phyloP scores from a whole-genome alignment of 2,329 filamentous ascomycete genomes.

The Seiridium unicorne region DNA sequence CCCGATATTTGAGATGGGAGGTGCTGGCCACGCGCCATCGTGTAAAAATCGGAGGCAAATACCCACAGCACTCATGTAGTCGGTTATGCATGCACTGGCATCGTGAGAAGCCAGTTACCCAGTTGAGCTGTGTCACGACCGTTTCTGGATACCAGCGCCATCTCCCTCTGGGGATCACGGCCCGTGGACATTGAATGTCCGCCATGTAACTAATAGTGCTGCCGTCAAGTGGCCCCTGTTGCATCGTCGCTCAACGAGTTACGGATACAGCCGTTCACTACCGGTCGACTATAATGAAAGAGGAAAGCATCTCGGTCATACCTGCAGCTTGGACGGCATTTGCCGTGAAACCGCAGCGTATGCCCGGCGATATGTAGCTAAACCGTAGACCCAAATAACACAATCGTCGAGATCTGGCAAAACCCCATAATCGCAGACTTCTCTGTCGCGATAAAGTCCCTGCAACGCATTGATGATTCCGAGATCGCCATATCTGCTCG shows the following conservation, averaged over 20 bases:
- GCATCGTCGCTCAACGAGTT: not conserved
- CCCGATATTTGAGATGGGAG: too few species aligned
- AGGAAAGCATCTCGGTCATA: not conserved
- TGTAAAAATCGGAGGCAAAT: too few species aligned
- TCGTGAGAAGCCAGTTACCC: too few species aligned
- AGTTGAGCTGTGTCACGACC: too few species aligned
- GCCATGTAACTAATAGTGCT: not conserved
- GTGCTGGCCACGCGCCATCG: too few species aligned
- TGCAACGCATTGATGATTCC: too few species aligned
- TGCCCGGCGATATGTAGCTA: not conserved
- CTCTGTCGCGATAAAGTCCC: too few species aligned
- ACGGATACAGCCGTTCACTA: not conserved
- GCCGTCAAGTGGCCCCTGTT: not conserved
- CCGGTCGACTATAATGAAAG: not conserved
- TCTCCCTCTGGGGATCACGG: not conserved
- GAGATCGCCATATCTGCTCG: too few species aligned
- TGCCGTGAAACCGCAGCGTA: not conserved
- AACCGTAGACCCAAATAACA: not conserved
- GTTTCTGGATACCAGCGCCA: not conserved
- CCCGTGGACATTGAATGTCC: not conserved
- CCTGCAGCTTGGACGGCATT: constrained; percentile 1
- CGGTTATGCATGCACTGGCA: too few species aligned
- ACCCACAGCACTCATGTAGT: too few species aligned
- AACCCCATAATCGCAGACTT: too few species aligned
- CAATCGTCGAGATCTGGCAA: not conserved